Percentiles rank a stretch among this genome's conserved stretches.
Conservation (phyloP, 257 asterid species). For the Solanum boliviense region DNA sequence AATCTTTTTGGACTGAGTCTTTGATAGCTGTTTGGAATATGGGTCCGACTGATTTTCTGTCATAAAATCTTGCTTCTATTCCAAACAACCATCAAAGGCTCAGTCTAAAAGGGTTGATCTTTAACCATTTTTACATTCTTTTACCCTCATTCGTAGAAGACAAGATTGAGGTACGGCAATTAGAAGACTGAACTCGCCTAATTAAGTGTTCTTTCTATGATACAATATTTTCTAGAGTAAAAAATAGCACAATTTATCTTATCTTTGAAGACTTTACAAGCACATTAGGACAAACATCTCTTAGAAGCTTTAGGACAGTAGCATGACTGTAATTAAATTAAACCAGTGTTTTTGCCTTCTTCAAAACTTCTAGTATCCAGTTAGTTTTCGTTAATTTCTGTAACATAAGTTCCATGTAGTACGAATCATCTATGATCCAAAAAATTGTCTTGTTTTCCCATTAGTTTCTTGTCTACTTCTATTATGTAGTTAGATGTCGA, state of each 20-base stretch:
- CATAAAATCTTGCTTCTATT: too few relatives aligned
- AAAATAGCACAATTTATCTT: too few relatives aligned
- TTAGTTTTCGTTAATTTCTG: constrained; percentile 12
- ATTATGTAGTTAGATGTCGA: constrained; percentile 31
- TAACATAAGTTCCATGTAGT: too few relatives aligned
- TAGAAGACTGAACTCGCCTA: constrained; percentile 5
- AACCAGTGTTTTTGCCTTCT: constrained; percentile 31
- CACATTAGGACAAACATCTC: constrained; percentile 6
- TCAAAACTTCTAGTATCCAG: constrained; percentile 13
- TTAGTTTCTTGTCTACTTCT: constrained; percentile 25
- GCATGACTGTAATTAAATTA: constrained; percentile 22
- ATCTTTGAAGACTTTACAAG: background rate
- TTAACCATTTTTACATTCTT: too few relatives aligned
- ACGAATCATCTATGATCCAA: constrained; percentile 21
- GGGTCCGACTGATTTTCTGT: too few relatives aligned
- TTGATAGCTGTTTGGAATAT: background rate
- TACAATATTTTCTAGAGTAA: too few relatives aligned
- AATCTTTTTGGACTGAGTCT: constrained; percentile 37
- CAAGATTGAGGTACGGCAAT: background rate
- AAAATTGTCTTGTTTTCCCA: constrained; percentile 22
- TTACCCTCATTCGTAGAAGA: background rate
- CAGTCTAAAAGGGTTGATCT: constrained; percentile 25
- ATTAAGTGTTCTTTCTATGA: too few relatives aligned
- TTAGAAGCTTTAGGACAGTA: constrained; percentile 7
- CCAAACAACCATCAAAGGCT: constrained; percentile 13